Conservation (phyloP, 345 rosid species). For the Camelina hispida region DNA sequence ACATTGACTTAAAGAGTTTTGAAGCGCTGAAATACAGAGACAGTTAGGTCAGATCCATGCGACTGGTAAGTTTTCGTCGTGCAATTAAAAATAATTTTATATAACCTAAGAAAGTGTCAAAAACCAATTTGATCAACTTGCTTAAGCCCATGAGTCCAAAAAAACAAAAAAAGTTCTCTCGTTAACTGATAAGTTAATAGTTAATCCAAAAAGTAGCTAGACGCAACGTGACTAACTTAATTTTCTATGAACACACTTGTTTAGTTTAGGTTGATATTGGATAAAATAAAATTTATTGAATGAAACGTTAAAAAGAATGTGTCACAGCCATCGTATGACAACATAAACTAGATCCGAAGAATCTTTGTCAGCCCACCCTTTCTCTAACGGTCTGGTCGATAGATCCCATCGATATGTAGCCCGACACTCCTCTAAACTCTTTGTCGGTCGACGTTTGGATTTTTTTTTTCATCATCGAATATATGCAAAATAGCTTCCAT, state of each 20-base stretch:
- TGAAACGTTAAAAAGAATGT: conserved; percentile 17
- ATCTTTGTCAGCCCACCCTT: conserved; percentile 34
- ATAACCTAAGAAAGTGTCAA: conserved; percentile 22
- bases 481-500: neutral
- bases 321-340: conserved; percentile 26
- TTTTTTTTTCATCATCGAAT: neutral
- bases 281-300: conserved; percentile 3
- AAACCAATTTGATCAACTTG: conserved; percentile 39
- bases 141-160: conserved; percentile 14
- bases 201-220: conserved; percentile 10
- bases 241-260: conserved; percentile 26
- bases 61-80: conserved; percentile 15
- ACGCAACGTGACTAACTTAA: conserved; percentile 1
- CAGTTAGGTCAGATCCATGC: conserved; percentile 43
- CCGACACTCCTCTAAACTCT: conserved; percentile 20
- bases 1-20: conserved; percentile 39
- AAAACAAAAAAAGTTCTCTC: neutral
- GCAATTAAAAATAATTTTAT: conserved; percentile 12
- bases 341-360: conserved; percentile 32
- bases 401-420: conserved; percentile 22
- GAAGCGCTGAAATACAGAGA: conserved; percentile 30
- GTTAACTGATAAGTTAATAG: conserved; percentile 1
- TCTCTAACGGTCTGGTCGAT: conserved; percentile 17
- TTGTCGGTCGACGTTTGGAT: conserved; percentile 17
- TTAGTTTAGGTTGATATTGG: neutral